Conservation (phyloP, 2,329 filamentous ascomycete species). For the Fusarium subglutinans region DNA sequence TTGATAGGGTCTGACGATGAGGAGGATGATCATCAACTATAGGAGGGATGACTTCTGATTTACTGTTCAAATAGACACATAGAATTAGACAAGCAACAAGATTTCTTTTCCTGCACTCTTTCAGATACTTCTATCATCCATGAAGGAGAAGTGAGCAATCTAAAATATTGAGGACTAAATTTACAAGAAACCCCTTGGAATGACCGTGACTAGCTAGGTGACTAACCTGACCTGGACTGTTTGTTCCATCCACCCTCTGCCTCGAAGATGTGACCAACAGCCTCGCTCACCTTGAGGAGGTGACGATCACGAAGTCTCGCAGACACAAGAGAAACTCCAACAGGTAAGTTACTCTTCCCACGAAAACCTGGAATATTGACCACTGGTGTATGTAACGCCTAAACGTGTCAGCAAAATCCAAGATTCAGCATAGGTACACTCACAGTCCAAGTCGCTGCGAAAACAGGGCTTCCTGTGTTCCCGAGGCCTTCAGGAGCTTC, state of each 20-base stretch:
- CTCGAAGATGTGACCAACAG: slow-evolving; percentile 48
- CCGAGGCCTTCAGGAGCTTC: slow-evolving; percentile 65
- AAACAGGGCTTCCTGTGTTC: slow-evolving; percentile 64
- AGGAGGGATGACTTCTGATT: not conserved
- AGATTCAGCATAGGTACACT: slow-evolving; percentile 48
- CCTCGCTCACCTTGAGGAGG: slow-evolving; percentile 53
- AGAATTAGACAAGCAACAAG: not conserved
- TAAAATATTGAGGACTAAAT: not conserved
- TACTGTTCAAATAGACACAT: not conserved
- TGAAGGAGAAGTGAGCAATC: not conserved
- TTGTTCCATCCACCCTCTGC: slow-evolving; percentile 38
- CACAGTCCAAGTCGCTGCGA: slow-evolving; percentile 64
- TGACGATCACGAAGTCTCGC: slow-evolving; percentile 57
- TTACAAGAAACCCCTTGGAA: not conserved
- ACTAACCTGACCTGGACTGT: too few relatives aligned
- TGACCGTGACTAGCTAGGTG: too few relatives aligned
- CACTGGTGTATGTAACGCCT: slow-evolving; percentile 66
- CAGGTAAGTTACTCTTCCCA: slow-evolving; percentile 61
- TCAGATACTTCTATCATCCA: too few relatives aligned
- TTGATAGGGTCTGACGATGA: slow-evolving; percentile 33
- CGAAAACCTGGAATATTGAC: slow-evolving; percentile 70
- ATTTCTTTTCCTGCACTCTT: too few relatives aligned
- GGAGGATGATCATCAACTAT: not conserved
- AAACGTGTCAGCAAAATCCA: fast-evolving
- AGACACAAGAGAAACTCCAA: slow-evolving; percentile 64